A percentile compares a stretch with the other conserved stretches of the same genome.
Conservation (phyloP, 1,284 basidiomycete species). For the Boletellus deceptivus region DNA sequence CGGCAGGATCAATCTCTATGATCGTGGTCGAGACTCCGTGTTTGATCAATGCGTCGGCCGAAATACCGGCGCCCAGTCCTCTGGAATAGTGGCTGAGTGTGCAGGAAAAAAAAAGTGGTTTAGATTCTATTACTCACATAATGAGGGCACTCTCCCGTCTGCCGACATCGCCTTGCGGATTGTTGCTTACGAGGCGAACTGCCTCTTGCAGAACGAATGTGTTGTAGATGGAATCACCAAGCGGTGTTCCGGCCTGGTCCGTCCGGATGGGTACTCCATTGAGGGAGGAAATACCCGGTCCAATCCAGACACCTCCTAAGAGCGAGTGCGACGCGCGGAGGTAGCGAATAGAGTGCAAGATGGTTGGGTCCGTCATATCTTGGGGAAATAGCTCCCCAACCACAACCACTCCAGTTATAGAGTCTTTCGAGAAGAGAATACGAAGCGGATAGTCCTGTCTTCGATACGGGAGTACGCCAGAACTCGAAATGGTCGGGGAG, state of each 20-base stretch:
- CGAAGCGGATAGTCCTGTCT: slow-evolving; percentile 57
- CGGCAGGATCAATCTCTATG: slow-evolving; percentile 84
- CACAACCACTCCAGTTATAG: slow-evolving; percentile 74
- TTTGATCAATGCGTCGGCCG: slow-evolving; percentile 67
- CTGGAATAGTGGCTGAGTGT: slow-evolving; percentile 39
- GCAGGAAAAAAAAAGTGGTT: neutral
- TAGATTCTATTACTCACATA: slow-evolving; percentile 51
- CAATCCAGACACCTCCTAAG: slow-evolving; percentile 86
- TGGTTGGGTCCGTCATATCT: slow-evolving; percentile 19
- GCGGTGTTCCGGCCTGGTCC: slow-evolving; percentile 52
- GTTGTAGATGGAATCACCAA: slow-evolving; percentile 80
- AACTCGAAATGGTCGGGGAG: slow-evolving; percentile 57
- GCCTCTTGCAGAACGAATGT: slow-evolving; percentile 87
- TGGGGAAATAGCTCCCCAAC: slow-evolving; percentile 69
- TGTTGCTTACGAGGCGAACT: slow-evolving; percentile 60
- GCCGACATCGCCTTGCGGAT: slow-evolving; percentile 33
- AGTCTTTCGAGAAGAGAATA: slow-evolving; percentile 68
- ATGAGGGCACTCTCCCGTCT: slow-evolving; percentile 57
- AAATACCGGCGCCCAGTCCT: slow-evolving; percentile 83
- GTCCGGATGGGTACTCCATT: slow-evolving; percentile 40
- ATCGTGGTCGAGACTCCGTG: slow-evolving; percentile 71
- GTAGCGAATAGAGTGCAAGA: slow-evolving; percentile 65
- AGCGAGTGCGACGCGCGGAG: slow-evolving; percentile 86
- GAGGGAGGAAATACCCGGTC: slow-evolving; percentile 44
- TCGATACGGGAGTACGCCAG: slow-evolving; percentile 49